A percentile compares a stretch with the other conserved stretches of the same genome.
These are phyloP conservation scores for Platanthera zijinensis DNA, from an alignment of 106 monocot species.

Conservation along the genomic window DNA sequence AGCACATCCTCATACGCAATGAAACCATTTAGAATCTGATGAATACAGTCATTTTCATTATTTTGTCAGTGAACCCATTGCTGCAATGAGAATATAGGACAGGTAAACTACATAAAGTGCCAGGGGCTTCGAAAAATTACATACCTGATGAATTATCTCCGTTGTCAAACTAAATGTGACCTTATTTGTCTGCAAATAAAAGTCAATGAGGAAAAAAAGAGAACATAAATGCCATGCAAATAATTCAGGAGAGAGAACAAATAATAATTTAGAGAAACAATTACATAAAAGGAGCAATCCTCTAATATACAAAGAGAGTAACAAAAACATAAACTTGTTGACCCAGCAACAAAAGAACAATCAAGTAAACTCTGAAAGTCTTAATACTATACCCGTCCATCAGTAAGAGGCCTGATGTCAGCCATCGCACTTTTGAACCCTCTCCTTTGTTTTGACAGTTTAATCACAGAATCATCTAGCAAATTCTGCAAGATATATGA, in stretches of 20 bases:
- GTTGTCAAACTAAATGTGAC: slow-evolving; percentile 92
- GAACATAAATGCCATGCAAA: background rate
- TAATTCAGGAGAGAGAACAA: background rate
- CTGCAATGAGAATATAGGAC: background rate
- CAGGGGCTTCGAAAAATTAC: background rate
- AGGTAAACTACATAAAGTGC: background rate
- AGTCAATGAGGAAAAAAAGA: slow-evolving; percentile 15
- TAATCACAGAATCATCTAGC: slow-evolving; percentile 47
- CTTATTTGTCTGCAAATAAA: slow-evolving; percentile 87
- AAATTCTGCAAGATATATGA: slow-evolving; percentile 38
- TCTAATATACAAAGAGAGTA: background rate
- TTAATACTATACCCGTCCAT: slow-evolving; percentile 75
- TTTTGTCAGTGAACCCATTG: background rate
- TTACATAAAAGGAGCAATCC: background rate
- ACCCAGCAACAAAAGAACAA: background rate
- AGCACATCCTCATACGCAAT: background rate
- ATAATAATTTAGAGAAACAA: background rate
- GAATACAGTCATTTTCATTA: background rate
- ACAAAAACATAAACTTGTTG: background rate
- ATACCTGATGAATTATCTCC: slow-evolving; percentile 98
- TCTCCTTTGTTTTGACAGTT: slow-evolving; percentile 55
- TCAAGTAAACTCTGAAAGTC: slow-evolving; percentile 9
- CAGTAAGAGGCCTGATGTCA: slow-evolving; percentile 89
- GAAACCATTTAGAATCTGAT: background rate
- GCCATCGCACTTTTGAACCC: slow-evolving; percentile 98